Conservation (phyloP, 352 stramenopile genomes). For the Pythium brassicae region DNA sequence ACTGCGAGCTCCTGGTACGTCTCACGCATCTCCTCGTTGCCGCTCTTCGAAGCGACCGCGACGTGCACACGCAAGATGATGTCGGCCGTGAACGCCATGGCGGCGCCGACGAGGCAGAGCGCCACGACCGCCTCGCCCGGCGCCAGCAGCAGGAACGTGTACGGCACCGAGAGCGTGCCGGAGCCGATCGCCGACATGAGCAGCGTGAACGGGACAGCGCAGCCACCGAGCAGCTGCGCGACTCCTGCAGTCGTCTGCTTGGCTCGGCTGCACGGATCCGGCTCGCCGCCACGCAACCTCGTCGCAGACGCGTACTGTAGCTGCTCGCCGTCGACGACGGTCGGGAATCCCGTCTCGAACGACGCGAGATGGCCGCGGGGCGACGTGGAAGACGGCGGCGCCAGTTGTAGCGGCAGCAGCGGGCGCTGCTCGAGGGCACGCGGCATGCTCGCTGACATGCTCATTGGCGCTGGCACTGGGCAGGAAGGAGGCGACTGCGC, state of each 20-base stretch:
- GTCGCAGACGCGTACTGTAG: constrained; percentile 9
- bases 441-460: background rate
- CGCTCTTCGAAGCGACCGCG: constrained; percentile 25
- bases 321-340: constrained; percentile 17
- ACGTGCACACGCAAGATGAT: constrained; percentile 61
- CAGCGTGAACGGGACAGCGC: constrained; percentile 27
- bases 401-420: background rate
- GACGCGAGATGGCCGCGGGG: constrained; percentile 17
- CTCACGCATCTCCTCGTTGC: constrained; percentile 33
- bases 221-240: constrained; percentile 7
- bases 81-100: constrained; percentile 74
- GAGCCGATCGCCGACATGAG: constrained; percentile 59
- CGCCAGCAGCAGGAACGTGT: constrained; percentile 58
- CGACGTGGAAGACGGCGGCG: background rate
- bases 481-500: background rate
- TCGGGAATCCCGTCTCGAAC: constrained; percentile 17
- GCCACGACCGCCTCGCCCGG: constrained; percentile 34
- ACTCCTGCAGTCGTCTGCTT: constrained; percentile 12
- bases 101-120: constrained; percentile 43
- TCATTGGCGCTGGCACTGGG: background rate
- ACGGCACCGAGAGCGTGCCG: constrained; percentile 53
- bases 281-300: background rate
- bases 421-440: background rate
- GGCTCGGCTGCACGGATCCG: constrained; percentile 9
- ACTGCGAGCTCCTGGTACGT: constrained; percentile 68